Base-by-base conservation (phyloP, 257 asterid genomes). In the Jacaranda mimosifolia region DNA sequence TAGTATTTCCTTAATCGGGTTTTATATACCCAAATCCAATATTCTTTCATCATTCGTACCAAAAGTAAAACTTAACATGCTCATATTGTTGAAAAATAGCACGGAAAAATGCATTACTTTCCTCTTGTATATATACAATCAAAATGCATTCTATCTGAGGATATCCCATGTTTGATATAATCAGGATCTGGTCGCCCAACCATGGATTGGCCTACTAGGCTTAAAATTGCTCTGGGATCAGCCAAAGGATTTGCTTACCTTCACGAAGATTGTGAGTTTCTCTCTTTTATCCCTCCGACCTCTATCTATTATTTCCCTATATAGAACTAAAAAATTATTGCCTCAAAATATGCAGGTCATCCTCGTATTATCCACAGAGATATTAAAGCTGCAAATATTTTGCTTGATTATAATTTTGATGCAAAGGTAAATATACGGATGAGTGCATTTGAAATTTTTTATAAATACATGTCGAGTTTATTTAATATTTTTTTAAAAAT, bases 351-450 rank as follows among this genome's bases (percentile, higher is more conserved):
- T 85, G 68, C 78, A 94, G 98, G 98, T 63, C 97, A 94, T 76
- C 98, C 98, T 73, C 97, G 97, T 56, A 92, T 92, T 45, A 94
- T 94, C 56, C 98, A 94, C 65, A 84, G 98, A 68, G 98, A 94
- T 75, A 91, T 94, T 67, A 94, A 94, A 81, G 88, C 97, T 53
- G 92, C 98, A 76, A 92, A 94, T 77, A 94, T 94, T 51, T 82
- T 94, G 72, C 70, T 94, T 32, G 98, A 92, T 38, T 40, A 49
- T 11, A 85, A 87, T 71, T 84, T 65, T 68, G 98, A 94, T 75
- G 97, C 97, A 6, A 89, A 89, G 97, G 98, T 92, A 75, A 17
- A 3, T 21, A 58, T 6, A 58, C 12, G n/a, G n/a, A n/a, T n/a
- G n/a, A n/a, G n/a, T n/a, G n/a, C n/a, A n/a, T n/a, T n/a, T n/a